Base-by-base conservation (phyloP, 2,329 filamentous ascomycete species). In the Colletotrichum acutatum region DNA sequence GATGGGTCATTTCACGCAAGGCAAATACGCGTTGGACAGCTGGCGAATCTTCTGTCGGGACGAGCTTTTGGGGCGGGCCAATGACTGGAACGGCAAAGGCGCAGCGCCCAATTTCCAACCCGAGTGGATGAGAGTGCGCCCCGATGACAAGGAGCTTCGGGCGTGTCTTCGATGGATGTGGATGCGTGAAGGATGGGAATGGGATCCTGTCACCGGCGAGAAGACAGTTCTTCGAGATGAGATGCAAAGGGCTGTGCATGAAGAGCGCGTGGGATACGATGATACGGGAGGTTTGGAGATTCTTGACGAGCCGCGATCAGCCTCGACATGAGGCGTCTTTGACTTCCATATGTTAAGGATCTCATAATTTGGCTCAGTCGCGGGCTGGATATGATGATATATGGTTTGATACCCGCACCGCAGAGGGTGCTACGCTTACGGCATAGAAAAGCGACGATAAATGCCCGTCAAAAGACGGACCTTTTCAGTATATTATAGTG, bases 31-130 rank as follows among this genome's bases (percentile, higher is more conserved):
- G 0, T 86, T 96, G 61, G 95, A 98, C 81, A 95, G 93, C 78
- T 98, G 95, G 94, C 90, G 95, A 3, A 98, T 98, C 75, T 98
- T 98, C 82, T 98, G 95, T 80, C 90, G 95, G 1, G 95, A 98
- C 80, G 86, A 88, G 37, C 81, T 97, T 28, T 88, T 95, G 8
- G 92, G 91, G 0, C 81, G 91, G 22, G 90, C 92, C 1, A 80
- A 83, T 11, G 90, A 92, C 75, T 94, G 92, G 89, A 91, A 90
- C 77, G 93, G 93, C 1, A 85, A 82, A 77, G 79, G 89, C 76
- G 75, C 83, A 77, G 76, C 83, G 78, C 73, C 82, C 64, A 84
- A 86, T 16, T 95, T 95, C 79, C 91, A 95, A 77, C 94, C 95
- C 0, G 95, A 98, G 82, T 98, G 95, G 95, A 97, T 95, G 88